phyloP scores from a whole-genome alignment of 2,329 filamentous ascomycete species.

The Xylaria sp. region DNA sequence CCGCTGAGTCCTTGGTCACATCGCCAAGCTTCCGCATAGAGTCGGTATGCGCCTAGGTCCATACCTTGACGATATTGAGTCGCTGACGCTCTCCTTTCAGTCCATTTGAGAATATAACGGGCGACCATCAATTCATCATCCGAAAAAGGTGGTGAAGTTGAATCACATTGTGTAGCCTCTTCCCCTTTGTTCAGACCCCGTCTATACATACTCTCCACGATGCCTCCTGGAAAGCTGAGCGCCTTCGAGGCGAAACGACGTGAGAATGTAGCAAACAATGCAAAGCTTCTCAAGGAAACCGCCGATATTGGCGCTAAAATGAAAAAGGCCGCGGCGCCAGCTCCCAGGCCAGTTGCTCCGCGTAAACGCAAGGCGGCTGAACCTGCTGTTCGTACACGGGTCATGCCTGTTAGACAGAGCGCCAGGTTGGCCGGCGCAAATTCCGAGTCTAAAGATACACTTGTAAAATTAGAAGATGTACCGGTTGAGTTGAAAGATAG shows the following conservation, averaged over 20 bases:
- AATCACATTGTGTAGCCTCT: background rate
- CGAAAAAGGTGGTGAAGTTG: background rate
- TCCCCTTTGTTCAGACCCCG: background rate
- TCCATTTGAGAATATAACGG: background rate
- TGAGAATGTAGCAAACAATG: slow-evolving; percentile 90
- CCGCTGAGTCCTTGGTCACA: background rate
- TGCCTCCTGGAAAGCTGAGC: slow-evolving; percentile 70
- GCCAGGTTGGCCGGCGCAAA: slow-evolving; percentile 67
- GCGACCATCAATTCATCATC: background rate
- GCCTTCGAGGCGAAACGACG: slow-evolving; percentile 87
- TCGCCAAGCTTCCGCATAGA: background rate
- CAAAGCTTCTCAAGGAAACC: slow-evolving; percentile 77
- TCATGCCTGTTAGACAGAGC: slow-evolving; percentile 66
- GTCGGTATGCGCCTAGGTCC: background rate
- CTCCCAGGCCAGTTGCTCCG: slow-evolving; percentile 56
- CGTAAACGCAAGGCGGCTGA: slow-evolving; percentile 55
- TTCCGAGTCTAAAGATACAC: slow-evolving; percentile 58
- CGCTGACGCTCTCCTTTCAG: background rate
- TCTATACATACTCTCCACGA: slow-evolving; percentile 44
- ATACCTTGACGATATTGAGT: background rate
- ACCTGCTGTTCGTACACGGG: slow-evolving; percentile 59
- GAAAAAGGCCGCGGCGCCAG: slow-evolving; percentile 68
- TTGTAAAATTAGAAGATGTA: slow-evolving; percentile 60
- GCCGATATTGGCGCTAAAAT: slow-evolving; percentile 76
- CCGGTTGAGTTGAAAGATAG: slow-evolving; percentile 55